Evolutionary conservation across 305 asterid genomes (phyloP), one percentile per base, ranked within the genome.

Genomic region (Fraxinus platypoda): DNA sequence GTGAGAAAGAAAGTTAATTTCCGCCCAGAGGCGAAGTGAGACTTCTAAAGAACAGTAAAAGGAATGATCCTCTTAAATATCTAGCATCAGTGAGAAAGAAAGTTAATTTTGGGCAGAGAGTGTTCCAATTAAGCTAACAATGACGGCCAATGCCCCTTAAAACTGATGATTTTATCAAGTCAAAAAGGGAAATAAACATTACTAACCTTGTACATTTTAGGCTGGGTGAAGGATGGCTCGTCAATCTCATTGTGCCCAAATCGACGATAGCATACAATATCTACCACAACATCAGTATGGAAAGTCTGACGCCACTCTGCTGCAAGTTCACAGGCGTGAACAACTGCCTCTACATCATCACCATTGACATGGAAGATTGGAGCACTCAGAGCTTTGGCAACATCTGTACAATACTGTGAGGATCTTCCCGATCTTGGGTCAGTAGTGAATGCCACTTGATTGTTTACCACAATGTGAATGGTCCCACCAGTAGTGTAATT

Each of bases 271-370:
- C 98, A 94, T 57, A 93, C 95, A 70, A 94, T 90, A 86, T 94
- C 98, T 82, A 94, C 98, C 80, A 93, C 98, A 66, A 93, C 98
- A 86, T 95, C 99, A 13, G 97, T 89, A 80, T 94, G 99, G 82
- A 95, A 95, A 43, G 87, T 95, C 91, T 95, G 99, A 80, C 99
- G 94, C 99, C 99, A 95, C 89, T 93, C 99, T 35, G 97, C 99
- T 43, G 99, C 99, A 88, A 95, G 99, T 87, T 95, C 99, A 83
- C 99, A 95, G 70, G 87, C 98, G 88, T 91, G 94, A 85, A 89
- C 97, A 80, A 95, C 99, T 46, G 99, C 97, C 89, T 95, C 99
- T 30, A 95, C 94, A 52, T 95, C 98, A 84, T 95, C 99, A 80
- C 99, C 99, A 85, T 95, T 94, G 85, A 95, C 99, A 83, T 95